Percentiles rank a stretch among this genome's conserved stretches.
These are phyloP conservation scores for Termitomyces sp. DNA, from an alignment of 768 basidiomycete genomes.

Conservation along the genomic window DNA sequence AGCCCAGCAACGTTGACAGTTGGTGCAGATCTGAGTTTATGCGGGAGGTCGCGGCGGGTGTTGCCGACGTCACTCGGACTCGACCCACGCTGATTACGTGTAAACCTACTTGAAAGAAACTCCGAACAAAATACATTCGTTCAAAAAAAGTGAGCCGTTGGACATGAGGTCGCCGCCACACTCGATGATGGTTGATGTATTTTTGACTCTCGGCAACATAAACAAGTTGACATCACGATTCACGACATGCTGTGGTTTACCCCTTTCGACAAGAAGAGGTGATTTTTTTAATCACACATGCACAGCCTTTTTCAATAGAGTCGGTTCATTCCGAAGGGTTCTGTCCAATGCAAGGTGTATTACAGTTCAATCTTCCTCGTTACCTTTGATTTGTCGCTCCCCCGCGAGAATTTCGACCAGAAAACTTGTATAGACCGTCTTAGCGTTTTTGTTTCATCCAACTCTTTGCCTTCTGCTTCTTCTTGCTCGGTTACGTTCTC, in stretches of 20 bases:
- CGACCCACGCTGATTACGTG: background rate
- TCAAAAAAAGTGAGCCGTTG: background rate
- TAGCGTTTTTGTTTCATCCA: no score
- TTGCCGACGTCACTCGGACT: background rate
- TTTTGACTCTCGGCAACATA: background rate
- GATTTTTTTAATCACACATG: background rate
- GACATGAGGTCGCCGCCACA: background rate
- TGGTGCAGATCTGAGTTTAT: no score
- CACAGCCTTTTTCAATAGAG: background rate
- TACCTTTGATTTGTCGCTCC: background rate
- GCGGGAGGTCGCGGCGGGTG: no score
- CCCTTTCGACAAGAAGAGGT: background rate
- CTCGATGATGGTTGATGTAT: background rate
- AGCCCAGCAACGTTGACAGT: no score
- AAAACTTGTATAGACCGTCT: no score
- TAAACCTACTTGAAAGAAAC: background rate
- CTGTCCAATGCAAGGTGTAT: background rate
- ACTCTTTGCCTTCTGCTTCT: background rate
- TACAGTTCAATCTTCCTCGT: no score
- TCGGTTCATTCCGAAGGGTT: background rate
- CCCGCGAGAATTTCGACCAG: background rate
- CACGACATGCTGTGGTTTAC: background rate
- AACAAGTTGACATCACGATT: background rate
- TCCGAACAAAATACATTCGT: background rate
- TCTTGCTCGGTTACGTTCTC: background rate